These are phyloP conservation scores for Goniomonas avonlea DNA, from an alignment of 78 protist species.

Conservation along the genomic window DNA sequence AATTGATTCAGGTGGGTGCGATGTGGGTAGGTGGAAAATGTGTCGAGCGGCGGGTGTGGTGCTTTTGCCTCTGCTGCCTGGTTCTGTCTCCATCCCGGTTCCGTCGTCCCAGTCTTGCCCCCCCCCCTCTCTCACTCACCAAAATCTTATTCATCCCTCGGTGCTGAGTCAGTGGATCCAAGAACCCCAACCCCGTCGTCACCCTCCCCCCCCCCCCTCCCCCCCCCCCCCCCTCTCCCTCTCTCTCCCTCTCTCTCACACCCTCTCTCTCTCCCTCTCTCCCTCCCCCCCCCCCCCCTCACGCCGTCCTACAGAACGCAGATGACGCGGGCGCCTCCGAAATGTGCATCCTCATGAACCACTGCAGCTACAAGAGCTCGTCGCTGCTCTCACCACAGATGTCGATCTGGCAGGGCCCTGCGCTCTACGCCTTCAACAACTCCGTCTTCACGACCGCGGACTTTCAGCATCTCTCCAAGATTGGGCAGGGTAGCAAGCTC, in stretches of 20 bases:
- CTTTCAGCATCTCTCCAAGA: background rate
- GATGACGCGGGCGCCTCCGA: conserved; percentile 28
- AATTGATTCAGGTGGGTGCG: too few relatives aligned
- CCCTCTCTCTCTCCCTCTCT: background rate
- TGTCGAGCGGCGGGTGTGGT: too few relatives aligned
- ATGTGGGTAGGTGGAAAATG: too few relatives aligned
- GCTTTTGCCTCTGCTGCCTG: too few relatives aligned
- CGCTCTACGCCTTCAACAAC: conserved; percentile 41
- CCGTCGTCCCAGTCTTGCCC: too few relatives aligned
- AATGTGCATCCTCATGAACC: background rate
- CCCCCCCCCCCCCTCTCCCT: background rate
- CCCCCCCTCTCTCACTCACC: too few relatives aligned
- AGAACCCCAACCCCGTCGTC: too few relatives aligned
- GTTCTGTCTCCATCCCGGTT: too few relatives aligned
- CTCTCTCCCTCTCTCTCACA: background rate
- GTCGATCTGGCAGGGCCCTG: conserved; percentile 44
- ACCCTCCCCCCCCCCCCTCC: too few relatives aligned
- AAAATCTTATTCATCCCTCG: too few relatives aligned
- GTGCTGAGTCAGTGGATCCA: background rate
- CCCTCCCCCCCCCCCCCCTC: background rate
- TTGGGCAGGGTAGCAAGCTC: conserved; percentile 5
- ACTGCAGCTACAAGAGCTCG: background rate
- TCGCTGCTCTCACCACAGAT: background rate
- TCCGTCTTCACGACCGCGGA: conserved; percentile 34
- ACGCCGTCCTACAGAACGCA: conserved; percentile 16